phyloP scores from a whole-genome alignment of 139 green algal genomes.

The Deuterostichococcus epilithicus region DNA sequence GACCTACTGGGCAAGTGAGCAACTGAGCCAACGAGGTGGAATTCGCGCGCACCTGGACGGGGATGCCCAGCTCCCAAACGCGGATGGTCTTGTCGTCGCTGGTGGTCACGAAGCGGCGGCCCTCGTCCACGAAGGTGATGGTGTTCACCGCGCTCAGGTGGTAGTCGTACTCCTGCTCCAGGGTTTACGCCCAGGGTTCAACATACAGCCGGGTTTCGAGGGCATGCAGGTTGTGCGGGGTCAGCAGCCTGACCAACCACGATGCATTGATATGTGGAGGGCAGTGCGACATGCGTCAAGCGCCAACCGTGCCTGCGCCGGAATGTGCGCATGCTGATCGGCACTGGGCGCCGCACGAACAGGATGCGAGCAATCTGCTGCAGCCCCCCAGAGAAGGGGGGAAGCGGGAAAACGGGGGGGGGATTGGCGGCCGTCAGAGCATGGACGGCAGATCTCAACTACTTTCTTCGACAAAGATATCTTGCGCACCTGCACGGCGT shows the following conservation, averaged over 20 bases:
- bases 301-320: not conserved
- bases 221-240: no score
- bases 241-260: not conserved
- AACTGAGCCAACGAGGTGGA: no score
- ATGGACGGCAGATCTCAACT: no score
- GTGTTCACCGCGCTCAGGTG: constrained; percentile 96
- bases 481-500: constrained; percentile 65
- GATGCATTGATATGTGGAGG: no score
- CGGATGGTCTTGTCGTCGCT: constrained; percentile 96
- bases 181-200: not conserved
- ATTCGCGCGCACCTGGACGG: constrained; percentile 57
- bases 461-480: not conserved
- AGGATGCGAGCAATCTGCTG: no score
- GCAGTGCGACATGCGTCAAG: not conserved
- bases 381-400: no score
- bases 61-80: constrained; percentile 98
- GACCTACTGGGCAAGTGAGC: no score
- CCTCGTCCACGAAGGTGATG: constrained; percentile 95
- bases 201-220: not conserved
- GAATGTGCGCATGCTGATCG: not conserved
- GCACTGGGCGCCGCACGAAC: no score
- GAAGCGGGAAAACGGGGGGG: no score
- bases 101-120: constrained; percentile 77
- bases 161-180: constrained; percentile 92
- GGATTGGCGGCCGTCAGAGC: no score